Conservation (phyloP, 1,139 yeast species). For the Suhomyces terraborum region DNA sequence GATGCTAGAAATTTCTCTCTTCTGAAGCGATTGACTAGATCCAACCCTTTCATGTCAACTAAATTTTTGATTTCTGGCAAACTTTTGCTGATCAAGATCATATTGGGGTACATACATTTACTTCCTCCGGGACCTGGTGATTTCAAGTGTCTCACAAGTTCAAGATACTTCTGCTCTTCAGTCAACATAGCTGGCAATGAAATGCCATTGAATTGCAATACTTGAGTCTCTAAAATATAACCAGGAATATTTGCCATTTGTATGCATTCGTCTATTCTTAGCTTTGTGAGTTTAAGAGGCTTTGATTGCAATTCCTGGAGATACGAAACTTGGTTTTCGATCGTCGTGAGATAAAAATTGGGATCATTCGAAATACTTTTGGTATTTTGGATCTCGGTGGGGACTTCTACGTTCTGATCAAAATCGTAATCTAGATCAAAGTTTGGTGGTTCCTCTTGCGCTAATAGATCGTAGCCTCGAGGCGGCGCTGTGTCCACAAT, state of each 20-base stretch:
- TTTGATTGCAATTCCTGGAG: neutral
- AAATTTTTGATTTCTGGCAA: neutral
- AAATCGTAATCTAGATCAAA: constrained; percentile 15
- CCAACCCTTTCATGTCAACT: neutral
- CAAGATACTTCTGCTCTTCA: neutral
- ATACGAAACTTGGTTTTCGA: constrained; percentile 11
- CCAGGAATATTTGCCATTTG: neutral
- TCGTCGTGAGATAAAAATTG: constrained; percentile 18
- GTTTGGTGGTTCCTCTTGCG: constrained; percentile 1
- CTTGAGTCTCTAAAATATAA: neutral
- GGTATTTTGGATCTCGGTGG: neutral
- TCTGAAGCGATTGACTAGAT: neutral
- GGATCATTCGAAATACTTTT: constrained; percentile 17
- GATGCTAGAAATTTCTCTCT: neutral
- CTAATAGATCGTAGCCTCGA: neutral
- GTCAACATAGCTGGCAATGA: neutral
- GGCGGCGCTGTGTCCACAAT: constrained; percentile 3
- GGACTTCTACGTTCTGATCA: neutral
- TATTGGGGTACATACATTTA: neutral
- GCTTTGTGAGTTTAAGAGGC: neutral
- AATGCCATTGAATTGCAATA: neutral
- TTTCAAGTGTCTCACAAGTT: neutral
- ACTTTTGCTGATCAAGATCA: neutral
- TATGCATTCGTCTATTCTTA: neutral
- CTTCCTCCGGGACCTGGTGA: neutral